Percentiles rank a stretch among this genome's conserved stretches.
phyloP scores from a whole-genome alignment of 78 protist genomes.

The Dictyostelium firmibasis region DNA sequence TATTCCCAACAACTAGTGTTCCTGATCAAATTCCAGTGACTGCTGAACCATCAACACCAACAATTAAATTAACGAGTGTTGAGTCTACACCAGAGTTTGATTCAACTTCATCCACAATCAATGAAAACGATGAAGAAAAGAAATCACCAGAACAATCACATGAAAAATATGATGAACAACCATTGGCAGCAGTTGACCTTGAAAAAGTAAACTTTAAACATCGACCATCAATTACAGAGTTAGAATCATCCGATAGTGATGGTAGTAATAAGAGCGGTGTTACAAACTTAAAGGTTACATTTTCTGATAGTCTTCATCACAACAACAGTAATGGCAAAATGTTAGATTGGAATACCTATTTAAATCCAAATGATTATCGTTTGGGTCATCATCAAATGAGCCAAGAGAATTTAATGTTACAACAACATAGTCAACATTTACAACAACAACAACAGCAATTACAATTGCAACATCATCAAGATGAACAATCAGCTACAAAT shows the following conservation, averaged over 20 bases:
- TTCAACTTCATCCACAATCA: background rate
- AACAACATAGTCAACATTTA: background rate
- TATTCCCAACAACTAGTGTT: background rate
- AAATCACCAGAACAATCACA: background rate
- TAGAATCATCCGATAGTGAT: background rate
- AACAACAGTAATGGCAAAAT: background rate
- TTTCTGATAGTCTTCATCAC: background rate
- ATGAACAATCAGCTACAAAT: background rate
- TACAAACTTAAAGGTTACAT: background rate
- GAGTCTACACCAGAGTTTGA: background rate
- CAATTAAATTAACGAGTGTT: background rate
- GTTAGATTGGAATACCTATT: background rate
- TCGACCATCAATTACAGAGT: background rate
- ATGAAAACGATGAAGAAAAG: background rate
- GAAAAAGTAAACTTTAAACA: background rate
- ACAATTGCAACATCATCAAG: background rate
- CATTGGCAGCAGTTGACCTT: background rate
- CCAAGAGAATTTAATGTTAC: background rate
- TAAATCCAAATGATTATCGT: background rate
- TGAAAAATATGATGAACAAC: background rate
- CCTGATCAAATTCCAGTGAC: conserved; percentile 3
- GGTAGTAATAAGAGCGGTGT: background rate
- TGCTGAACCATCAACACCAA: background rate
- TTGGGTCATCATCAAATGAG: background rate
- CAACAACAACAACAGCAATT: background rate